Base-by-base conservation (phyloP, 192 early-diverging fungal species). In the Rhizoclosmatium globosum region DNA sequence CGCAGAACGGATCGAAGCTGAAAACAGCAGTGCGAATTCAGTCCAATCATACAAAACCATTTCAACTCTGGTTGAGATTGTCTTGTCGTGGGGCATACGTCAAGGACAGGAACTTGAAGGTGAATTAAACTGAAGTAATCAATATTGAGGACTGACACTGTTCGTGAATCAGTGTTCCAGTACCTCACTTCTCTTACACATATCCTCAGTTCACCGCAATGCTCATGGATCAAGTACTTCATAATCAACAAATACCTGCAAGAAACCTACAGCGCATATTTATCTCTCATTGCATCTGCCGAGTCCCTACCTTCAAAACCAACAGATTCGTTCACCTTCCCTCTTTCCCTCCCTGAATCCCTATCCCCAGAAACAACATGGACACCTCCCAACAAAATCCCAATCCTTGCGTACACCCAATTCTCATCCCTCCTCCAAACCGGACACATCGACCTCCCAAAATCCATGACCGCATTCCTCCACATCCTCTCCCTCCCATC, bases 171-270 rank as follows among this genome's bases (percentile, higher is more conserved):
- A 17, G 45, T 41, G 15, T 23, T 69, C 21, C 42, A 23, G 15
- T 46, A 69, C 68, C 21, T 41, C 68, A n/a, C 21, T 9, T 2
- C 17, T 44, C 11, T 23, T 4, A 21, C 50, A 7, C 70, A 72
- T 23, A 2, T 57, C 48, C 15, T 44, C 44, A 23, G 43, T 21
- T 44, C 43, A 38, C 19, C 43, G 4, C 70, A 65, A 39, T 3
- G 42, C 31, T 69, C 71, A 47, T 72, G 71, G 71, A 50, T 72
- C 17, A 50, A 41, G 7, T 19, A 48, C 17, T 72, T 72, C 41
- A 15, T 72, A 11, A 72, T 72, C 23, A 58, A 72, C 42, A 72
- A 72, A 72, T 72, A 72, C 15, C 71, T 6, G 21, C 21, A 17
- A 13, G 46, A 43, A 21, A 11, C n/a, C 19, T 47, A 9, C 4